These are phyloP conservation scores for Sphaerulina vaccinii DNA, from an alignment of 2,329 filamentous ascomycete species.

Conservation along the genomic window DNA sequence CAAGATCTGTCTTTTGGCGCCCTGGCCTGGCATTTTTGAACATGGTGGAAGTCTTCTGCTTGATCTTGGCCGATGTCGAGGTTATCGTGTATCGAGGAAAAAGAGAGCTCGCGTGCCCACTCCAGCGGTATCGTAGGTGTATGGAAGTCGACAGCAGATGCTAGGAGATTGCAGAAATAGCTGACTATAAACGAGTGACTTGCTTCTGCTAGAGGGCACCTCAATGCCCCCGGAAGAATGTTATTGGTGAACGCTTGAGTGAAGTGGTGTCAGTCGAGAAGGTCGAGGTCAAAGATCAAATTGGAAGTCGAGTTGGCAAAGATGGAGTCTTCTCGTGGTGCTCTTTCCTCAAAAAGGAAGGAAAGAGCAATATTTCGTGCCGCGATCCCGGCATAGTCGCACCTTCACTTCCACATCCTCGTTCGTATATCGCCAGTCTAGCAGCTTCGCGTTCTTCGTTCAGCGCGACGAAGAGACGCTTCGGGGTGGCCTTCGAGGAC, in stretches of 20 bases:
- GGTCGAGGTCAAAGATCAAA: not conserved
- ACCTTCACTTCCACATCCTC: not conserved
- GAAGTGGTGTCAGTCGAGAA: not conserved
- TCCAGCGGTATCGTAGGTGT: conserved; percentile 10
- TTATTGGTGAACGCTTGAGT: not conserved
- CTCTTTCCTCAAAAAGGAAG: not conserved
- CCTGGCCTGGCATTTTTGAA: conserved; percentile 32
- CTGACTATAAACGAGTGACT: conserved; percentile 11
- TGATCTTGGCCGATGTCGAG: conserved; percentile 8
- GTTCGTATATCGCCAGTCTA: not conserved
- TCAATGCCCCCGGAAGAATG: not conserved
- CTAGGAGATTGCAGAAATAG: conserved; percentile 10
- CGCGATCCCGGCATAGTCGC: not conserved
- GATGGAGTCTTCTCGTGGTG: not conserved
- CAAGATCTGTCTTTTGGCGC: conserved; percentile 47
- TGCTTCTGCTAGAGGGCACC: conserved; percentile 1
- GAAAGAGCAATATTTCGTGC: not conserved
- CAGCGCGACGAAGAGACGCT: not conserved
- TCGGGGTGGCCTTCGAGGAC: not conserved
- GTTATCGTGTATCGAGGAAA: conserved; percentile 1
- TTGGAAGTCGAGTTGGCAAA: not conserved
- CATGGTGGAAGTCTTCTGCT: conserved; percentile 33
- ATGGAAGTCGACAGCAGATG: conserved; percentile 4
- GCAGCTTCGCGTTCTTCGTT: not conserved
- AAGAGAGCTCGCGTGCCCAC: not conserved